phyloP scores from a whole-genome alignment of 371 early-diverging fungal species.

The Batrachochytrium dendrobatidis region DNA sequence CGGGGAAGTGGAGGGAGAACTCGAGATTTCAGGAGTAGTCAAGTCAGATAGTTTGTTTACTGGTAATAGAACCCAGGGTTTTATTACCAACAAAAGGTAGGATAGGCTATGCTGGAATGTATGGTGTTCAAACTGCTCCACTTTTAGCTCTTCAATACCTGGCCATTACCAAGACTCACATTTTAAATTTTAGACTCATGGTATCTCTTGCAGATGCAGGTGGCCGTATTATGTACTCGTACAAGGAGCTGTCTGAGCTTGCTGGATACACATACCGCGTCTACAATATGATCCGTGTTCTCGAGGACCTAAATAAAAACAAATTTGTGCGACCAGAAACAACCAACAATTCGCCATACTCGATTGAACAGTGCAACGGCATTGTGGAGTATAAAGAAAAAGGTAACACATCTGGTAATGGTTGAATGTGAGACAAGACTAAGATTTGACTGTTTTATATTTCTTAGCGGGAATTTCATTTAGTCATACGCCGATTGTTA shows the following conservation, averaged over 20 bases:
- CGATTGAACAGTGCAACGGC: conserved; percentile 32
- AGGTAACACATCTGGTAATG: conserved; percentile 6
- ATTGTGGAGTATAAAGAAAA: conserved; percentile 16
- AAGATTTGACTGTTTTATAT: not conserved
- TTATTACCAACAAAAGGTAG: conserved; percentile 44
- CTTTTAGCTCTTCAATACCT: conserved; percentile 18
- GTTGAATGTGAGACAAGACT: not conserved
- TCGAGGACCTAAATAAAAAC: conserved; percentile 38
- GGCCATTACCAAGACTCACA: conserved; percentile 25
- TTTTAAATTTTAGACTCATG: conserved; percentile 38
- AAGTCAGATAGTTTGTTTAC: no score
- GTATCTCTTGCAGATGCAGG: conserved; percentile 82
- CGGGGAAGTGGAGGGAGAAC: no score
- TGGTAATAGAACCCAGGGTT: conserved; percentile 39
- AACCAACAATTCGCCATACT: conserved; percentile 17
- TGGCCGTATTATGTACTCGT: conserved; percentile 82
- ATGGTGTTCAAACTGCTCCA: not conserved
- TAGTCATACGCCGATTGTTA: conserved; percentile 34
- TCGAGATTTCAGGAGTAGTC: not conserved
- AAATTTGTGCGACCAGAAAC: conserved; percentile 29
- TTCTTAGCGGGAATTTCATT: conserved; percentile 23
- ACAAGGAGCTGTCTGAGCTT: conserved; percentile 81
- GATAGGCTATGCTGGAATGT: not conserved
- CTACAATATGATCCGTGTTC: conserved; percentile 36
- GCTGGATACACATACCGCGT: conserved; percentile 77